Conservation (phyloP, 2,329 filamentous ascomycete species). For the Botryotinia calthae region DNA sequence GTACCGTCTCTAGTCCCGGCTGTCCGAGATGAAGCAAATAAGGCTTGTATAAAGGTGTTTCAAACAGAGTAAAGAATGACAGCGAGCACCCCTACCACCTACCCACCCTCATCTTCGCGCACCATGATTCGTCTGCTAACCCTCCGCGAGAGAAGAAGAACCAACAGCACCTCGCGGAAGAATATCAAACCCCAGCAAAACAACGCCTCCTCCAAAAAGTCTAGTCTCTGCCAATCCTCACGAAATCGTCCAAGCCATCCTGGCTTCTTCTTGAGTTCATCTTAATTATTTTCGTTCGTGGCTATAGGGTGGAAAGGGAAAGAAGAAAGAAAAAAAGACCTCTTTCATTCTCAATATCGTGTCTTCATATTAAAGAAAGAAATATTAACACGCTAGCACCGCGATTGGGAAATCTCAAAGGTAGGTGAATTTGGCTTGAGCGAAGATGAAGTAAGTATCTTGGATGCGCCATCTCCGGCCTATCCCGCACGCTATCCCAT, state of each 20-base stretch:
- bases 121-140: not conserved
- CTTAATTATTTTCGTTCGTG: not conserved
- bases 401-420: not conserved
- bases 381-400: not conserved
- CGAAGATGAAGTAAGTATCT: not conserved
- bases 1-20: not conserved
- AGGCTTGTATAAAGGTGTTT: not conserved
- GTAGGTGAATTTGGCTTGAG: not conserved
- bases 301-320: too few species aligned
- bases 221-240: not conserved
- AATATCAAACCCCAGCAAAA: not conserved
- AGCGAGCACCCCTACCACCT: not conserved
- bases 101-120: not conserved
- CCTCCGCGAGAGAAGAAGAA: not conserved
- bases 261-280: not conserved
- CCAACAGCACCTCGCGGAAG: not conserved
- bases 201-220: not conserved
- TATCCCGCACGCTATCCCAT: not conserved
- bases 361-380: not conserved
- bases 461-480: not conserved
- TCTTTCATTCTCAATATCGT: not conserved
- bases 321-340: not conserved
- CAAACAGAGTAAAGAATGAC: not conserved
- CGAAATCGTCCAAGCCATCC: not conserved
- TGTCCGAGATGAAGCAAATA: conserved; percentile 2